These are phyloP conservation scores for Mycena floridula DNA, from an alignment of 768 basidiomycete genomes.

Conservation along the genomic window DNA sequence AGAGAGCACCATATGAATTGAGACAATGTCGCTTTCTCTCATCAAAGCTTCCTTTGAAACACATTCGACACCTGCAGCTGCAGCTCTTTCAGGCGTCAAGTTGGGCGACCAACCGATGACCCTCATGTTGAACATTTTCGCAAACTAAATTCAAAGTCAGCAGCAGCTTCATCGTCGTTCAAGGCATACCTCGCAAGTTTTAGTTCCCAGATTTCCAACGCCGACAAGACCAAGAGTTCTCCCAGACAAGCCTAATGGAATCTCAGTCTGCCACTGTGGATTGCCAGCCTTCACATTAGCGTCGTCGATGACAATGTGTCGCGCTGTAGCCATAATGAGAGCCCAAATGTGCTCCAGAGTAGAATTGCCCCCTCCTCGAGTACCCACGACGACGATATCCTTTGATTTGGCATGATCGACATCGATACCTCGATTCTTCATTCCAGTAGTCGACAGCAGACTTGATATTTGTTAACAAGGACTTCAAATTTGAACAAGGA, in stretches of 20 bases:
- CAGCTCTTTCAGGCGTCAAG: conserved; percentile 51
- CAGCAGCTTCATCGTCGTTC: not conserved
- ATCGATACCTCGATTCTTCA: conserved; percentile 44
- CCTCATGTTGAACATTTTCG: conserved; percentile 52
- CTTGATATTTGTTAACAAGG: conserved; percentile 14
- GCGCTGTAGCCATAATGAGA: conserved; percentile 42
- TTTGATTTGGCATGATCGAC: conserved; percentile 35
- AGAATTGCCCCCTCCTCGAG: conserved; percentile 33
- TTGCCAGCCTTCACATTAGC: conserved; percentile 36
- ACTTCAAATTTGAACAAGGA: not conserved
- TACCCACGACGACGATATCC: conserved; percentile 49
- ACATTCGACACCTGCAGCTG: conserved; percentile 43
- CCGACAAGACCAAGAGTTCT: conserved; percentile 58
- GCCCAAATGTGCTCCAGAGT: conserved; percentile 68
- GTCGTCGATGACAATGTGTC: conserved; percentile 46
- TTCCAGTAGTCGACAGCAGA: conserved; percentile 54
- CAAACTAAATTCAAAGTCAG: conserved; percentile 31
- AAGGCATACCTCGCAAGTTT: conserved; percentile 39
- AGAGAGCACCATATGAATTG: conserved; percentile 54
- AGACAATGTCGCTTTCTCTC: conserved; percentile 48
- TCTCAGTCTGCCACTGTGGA: conserved; percentile 46
- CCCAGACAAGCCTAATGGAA: conserved; percentile 46
- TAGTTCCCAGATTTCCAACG: conserved; percentile 48
- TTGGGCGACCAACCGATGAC: conserved; percentile 63
- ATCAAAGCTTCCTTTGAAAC: conserved; percentile 51